Base-by-base conservation (phyloP, 1,139 yeast species). In the Geotrichum reessii region DNA sequence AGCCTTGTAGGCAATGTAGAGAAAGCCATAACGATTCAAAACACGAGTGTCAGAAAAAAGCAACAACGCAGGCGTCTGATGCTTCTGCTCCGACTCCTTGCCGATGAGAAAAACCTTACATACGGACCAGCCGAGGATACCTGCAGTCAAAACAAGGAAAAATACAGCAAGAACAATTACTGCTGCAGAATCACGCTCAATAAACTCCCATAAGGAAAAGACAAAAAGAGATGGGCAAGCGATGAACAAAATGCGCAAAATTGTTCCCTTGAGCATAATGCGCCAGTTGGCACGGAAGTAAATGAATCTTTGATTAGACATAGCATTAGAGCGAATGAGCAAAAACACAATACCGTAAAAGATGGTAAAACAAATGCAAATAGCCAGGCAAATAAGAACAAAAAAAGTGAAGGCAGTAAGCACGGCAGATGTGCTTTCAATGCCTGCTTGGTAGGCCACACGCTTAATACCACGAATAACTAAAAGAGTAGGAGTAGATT, bases 381-480 rank as follows among this genome's bases (percentile, higher is more conserved):
- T 66, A 24, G 70, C 72, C 22, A 73, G 61, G 55, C 74, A 71
- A 69, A 92, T 84, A 73, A 93, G 87, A 42, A 92, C 76, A 70
- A 90, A 86, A 71, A 92, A 90, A 25, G 89, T 87, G 62, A 90
- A 84, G 60, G 92, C 87, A 0, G 98, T 93, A 74, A 93, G 78
- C 70, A 91, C 95, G 58, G 91, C 75, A 65, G 85, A 82, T 17
- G 98, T 88, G 64, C 86, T 80, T 74, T 93, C 99, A 66, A 93
- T 90, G 19, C 81, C 82, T 12, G 96, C 91, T 63, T 85, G 77
- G 72, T 80, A 93, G 0, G 96, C 85, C n/a, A 92, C 95, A 74
- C 99, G 85, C 73, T 90, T 91, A 65, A 93, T 85, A 66, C 99
- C 99, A 71, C 97, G 81, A 60, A 92, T 75, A 46, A 92, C 89